Evolutionary conservation across 73 alveolate species (phyloP).

Genomic region (Effrenium voratum): DNA sequence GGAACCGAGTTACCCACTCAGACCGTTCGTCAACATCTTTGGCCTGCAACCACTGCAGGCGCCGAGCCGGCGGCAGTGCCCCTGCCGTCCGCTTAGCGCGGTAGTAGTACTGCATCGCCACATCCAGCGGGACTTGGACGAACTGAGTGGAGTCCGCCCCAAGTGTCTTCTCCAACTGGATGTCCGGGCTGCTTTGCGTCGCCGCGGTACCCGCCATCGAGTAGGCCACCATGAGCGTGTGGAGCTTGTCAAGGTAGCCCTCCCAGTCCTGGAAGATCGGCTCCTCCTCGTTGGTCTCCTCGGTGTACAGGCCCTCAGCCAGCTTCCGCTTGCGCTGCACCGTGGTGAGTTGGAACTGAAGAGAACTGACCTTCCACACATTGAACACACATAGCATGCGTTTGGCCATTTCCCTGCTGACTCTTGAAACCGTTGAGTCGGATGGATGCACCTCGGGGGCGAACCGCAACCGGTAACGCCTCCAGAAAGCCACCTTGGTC

Average conservation of each 20-base stretch:
- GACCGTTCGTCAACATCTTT: not conserved
- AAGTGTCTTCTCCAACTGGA: no score
- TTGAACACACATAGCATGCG: not conserved
- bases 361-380: not conserved
- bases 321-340: no score
- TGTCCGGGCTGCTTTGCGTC: not conserved
- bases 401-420: not conserved
- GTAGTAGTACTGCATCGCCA: not conserved
- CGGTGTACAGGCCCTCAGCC: no score
- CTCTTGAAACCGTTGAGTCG: not conserved
- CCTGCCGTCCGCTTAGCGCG: not conserved
- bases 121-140: not conserved
- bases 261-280: no score
- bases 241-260: not conserved
- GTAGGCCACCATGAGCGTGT: constrained; percentile 5
- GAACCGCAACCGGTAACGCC: not conserved
- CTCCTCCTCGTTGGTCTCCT: no score
- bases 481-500: not conserved
- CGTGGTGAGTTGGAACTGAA: no score
- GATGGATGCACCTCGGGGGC: not conserved
- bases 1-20: no score
- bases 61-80: not conserved
- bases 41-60: not conserved
- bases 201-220: not conserved
- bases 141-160: not conserved